phyloP scores from a whole-genome alignment of 2,329 filamentous ascomycete genomes.

The Trichophyton rubrum region DNA sequence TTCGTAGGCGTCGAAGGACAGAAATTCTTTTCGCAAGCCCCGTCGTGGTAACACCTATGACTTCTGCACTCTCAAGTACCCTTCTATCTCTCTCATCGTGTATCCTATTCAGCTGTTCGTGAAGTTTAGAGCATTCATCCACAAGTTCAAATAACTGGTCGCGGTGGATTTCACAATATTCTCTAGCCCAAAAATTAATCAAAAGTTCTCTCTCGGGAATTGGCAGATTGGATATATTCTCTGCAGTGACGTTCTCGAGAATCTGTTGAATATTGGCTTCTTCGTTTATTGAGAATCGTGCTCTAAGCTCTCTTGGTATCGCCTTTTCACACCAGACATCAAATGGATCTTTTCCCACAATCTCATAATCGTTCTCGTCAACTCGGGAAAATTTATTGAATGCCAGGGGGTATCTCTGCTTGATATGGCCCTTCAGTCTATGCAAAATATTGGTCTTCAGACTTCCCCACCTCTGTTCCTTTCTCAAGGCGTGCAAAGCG shows the following conservation, averaged over 20 bases:
- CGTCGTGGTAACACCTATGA: conserved; percentile 62
- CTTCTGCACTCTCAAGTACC: conserved; percentile 40
- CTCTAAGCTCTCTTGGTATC: neutral
- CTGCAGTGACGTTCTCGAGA: neutral
- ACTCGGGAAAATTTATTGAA: neutral
- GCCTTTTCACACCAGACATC: neutral
- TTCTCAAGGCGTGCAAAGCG: neutral
- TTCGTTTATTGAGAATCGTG: neutral
- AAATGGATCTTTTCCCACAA: neutral
- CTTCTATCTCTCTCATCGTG: conserved; percentile 27
- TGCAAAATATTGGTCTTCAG: no score
- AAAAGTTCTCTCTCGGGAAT: neutral
- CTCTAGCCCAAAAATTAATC: neutral
- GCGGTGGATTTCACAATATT: neutral
- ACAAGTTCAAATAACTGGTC: neutral
- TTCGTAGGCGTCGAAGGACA: conserved; percentile 41
- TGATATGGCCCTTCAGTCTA: neutral
- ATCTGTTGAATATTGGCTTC: neutral
- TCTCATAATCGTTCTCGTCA: neutral
- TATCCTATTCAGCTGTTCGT: neutral
- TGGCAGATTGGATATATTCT: neutral
- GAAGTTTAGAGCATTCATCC: neutral
- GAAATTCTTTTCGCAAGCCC: conserved; percentile 51
- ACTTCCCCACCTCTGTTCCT: neutral
- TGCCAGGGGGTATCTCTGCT: conserved; percentile 13